Conservation (phyloP, 768 basidiomycete genomes). For the Brasilioporus rufonigricans region DNA sequence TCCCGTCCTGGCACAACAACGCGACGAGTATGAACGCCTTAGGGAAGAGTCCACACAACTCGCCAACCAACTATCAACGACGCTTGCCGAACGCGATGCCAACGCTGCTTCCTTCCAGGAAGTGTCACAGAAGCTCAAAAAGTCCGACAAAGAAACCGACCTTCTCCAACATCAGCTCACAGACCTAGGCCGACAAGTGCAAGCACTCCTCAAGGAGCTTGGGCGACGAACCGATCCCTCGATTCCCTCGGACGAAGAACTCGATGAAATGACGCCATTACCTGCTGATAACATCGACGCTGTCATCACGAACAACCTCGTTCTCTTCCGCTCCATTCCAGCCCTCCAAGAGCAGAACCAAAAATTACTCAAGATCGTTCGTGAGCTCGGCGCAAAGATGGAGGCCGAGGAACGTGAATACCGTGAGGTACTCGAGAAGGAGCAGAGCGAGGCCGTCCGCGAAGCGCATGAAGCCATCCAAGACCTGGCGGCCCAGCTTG, state of each 20-base stretch:
- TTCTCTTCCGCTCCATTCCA: slow-evolving; percentile 78
- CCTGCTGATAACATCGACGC: slow-evolving; percentile 62
- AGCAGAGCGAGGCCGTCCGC: slow-evolving; percentile 74
- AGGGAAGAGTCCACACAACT: slow-evolving; percentile 79
- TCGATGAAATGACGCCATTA: slow-evolving; percentile 43
- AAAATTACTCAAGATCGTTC: slow-evolving; percentile 77
- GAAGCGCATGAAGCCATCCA: slow-evolving; percentile 90
- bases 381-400: slow-evolving; percentile 81
- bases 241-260: slow-evolving; percentile 68
- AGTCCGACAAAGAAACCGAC: slow-evolving; percentile 58
- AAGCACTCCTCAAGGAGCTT: slow-evolving; percentile 73
- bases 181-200: slow-evolving; percentile 84
- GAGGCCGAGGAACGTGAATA: slow-evolving; percentile 83
- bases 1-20: slow-evolving; percentile 87
- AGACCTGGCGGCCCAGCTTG: slow-evolving; percentile 72
- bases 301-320: slow-evolving; percentile 86
- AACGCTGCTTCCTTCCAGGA: slow-evolving; percentile 56
- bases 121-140: slow-evolving; percentile 57
- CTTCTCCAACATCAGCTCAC: slow-evolving; percentile 73
- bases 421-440: slow-evolving; percentile 62
- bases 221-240: slow-evolving; percentile 81
- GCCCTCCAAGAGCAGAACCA: slow-evolving; percentile 91
- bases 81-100: slow-evolving; percentile 72
- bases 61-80: slow-evolving; percentile 72
- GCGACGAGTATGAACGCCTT: slow-evolving; percentile 82